phyloP scores from a whole-genome alignment of 768 basidiomycete species.

The Lactarius akahatsu region DNA sequence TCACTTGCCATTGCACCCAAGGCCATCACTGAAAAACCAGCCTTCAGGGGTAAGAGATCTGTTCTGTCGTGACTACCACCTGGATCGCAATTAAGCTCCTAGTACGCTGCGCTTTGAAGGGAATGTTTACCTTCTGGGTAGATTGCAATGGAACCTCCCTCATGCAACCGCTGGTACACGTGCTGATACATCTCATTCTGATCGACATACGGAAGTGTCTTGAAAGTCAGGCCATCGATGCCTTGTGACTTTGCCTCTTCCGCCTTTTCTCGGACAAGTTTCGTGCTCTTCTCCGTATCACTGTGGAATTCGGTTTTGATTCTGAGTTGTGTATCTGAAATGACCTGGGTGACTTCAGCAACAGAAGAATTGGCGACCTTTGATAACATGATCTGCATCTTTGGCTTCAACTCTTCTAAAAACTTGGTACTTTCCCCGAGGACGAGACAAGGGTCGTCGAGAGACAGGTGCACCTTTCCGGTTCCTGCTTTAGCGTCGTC shows the following conservation, averaged over 20 bases:
- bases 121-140: slow-evolving; percentile 85
- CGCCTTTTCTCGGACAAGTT: slow-evolving; percentile 63
- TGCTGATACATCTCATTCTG: slow-evolving; percentile 93
- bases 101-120: slow-evolving; percentile 18
- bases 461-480: slow-evolving; percentile 70
- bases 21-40: slow-evolving; percentile 97
- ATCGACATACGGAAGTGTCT: slow-evolving; percentile 84
- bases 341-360: slow-evolving; percentile 84
- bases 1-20: slow-evolving; percentile 95
- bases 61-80: slow-evolving; percentile 98
- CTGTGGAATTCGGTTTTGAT: slow-evolving; percentile 86
- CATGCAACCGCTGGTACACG: slow-evolving; percentile 83
- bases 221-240: slow-evolving; percentile 71
- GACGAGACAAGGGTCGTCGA: slow-evolving; percentile 74
- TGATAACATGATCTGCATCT: slow-evolving; percentile 85
- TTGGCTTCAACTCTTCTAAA: slow-evolving; percentile 64
- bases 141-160: slow-evolving; percentile 91
- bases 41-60: slow-evolving; percentile 93
- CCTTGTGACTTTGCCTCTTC: slow-evolving; percentile 58
- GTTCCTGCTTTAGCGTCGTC: slow-evolving; percentile 77
- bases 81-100: slow-evolving; percentile 35
- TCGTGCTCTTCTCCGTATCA: slow-evolving; percentile 72
- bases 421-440: slow-evolving; percentile 83
- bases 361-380: slow-evolving; percentile 71
- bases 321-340: slow-evolving; percentile 82